Base-by-base conservation (phyloP, 352 stramenopile genomes). In the Globisporangium splendens region DNA sequence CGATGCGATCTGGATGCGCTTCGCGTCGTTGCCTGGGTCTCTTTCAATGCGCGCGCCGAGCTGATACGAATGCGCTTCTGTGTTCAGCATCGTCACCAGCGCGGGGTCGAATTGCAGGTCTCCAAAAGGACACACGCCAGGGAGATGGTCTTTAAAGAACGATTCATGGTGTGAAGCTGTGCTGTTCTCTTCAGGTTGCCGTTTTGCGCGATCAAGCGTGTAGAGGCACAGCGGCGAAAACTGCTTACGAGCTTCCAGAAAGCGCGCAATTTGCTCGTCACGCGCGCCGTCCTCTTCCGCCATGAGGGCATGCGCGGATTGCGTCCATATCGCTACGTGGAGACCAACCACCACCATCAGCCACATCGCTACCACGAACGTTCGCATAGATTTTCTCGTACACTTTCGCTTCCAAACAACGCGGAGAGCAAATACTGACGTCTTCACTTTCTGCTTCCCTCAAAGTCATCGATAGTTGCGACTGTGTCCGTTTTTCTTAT, bases 1-100 rank as follows among this genome's bases (percentile, higher is more conserved):
- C 1, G 81, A 89, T 17, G 68, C 76, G 50, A 89, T 68, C 31
- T 91, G 81, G 2, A 77, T 61, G 1, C 69, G 70, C 35, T 65
- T 77, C 15, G 56, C 54, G 44, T 83, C 56, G 8, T 68, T 66
- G 0, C 35, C 50, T 0, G 68, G 55, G 28, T 75, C 70, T 33
- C 70, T 59, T 3, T 46, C 31, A 3, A 91, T 11, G 35, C 69
- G 77, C 11, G 76, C 58, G 24, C 81, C 81, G 21, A 88, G 64
- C 54, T 88, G 78, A 21, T 54, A 69, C 24, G 62, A 68, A 0
- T 64, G 62, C 3, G 52, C 46, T 4, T 53, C 51, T 2, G 64
- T 54, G 54, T 79, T 72, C 28, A 87, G 59, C 17, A 56, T 75
- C 21, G 64, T 69, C 3, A 90, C 80, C 2, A 91, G 50, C 14